A percentile compares a stretch with the other conserved stretches of the same genome.
Conservation (phyloP, 352 stramenopile genomes). For the Phytopythium chamaehyphon region DNA sequence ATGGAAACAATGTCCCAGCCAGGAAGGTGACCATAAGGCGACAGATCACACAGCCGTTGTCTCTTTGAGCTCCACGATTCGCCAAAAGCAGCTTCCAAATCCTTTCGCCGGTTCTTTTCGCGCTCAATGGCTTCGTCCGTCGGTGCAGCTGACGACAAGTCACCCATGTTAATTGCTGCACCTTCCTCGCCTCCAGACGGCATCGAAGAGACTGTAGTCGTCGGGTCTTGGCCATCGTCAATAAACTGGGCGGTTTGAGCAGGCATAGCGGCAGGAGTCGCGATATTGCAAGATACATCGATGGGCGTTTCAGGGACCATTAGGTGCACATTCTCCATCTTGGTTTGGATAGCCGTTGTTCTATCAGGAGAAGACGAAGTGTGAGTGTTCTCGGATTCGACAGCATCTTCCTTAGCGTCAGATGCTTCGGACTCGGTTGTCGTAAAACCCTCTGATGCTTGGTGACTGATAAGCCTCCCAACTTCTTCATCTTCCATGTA, state of each 20-base stretch:
- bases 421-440: constrained; percentile 11
- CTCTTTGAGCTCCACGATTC: constrained; percentile 96
- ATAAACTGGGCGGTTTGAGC: constrained; percentile 18
- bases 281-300: constrained; percentile 44
- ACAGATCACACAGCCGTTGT: constrained; percentile 83
- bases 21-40: constrained; percentile 80
- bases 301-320: constrained; percentile 64
- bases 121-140: constrained; percentile 77
- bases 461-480: constrained; percentile 59
- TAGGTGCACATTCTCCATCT: constrained; percentile 3
- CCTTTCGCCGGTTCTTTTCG: constrained; percentile 74
- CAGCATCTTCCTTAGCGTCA: constrained; percentile 26
- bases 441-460: constrained; percentile 56
- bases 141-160: constrained; percentile 26
- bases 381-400: constrained; percentile 10
- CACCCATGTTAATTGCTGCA: background rate
- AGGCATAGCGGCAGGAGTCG: constrained; percentile 44
- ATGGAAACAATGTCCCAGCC: constrained; percentile 95
- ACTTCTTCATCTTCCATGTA: constrained; percentile 83
- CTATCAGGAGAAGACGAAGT: constrained; percentile 4
- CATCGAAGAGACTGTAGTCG: constrained; percentile 2
- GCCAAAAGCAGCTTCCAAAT: constrained; percentile 89
- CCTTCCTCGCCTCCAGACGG: background rate
- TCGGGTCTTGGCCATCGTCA: constrained; percentile 5
- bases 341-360: background rate